Evolutionary conservation across 768 basidiomycete genomes (phyloP), one percentile per base, ranked within the genome.

Genomic region (Lanmaoa pseudosensibilis): DNA sequence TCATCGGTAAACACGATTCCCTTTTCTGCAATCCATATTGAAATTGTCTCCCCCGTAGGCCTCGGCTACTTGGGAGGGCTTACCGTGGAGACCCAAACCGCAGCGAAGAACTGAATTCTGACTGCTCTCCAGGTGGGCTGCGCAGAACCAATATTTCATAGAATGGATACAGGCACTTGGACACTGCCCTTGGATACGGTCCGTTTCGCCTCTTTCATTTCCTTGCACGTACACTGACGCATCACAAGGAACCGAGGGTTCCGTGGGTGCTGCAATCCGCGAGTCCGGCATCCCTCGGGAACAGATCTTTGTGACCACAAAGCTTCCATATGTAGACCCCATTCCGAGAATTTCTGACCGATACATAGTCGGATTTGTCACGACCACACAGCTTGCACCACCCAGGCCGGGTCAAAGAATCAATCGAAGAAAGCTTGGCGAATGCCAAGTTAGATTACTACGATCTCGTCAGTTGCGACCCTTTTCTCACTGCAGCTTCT

Each of bases 251-350:
- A 83, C 79, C 54, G 83, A 83, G 63, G 64, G 74, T 58, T 58
- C 65, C 12, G 80, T 82, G 23, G 79, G 82, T 6, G 62, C 64
- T 32, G 81, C 77, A 3, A 74, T 84, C 41, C 69, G 75, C 13
- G 78, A 73, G 19, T 79, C 77, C 25, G 74, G 73, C 1, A 68
- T 81, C n/a, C 75, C 79, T 5, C 73, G 80, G 41, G 67, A 66
- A 23, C 73, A 79, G 32, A 69, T 83, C 38, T 83, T 76, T 64
- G 60, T 83, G 12, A 80, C 80, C 33, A 83, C 82, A 18, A 84
- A 84, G 59, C 67, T 82, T 33, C 65, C 69, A 76, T 77, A 36
- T 6, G 49, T 56, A 16, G 30, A 44, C 11, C 34, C 23, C 27
- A 32, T 27, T 12, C 41, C 8, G 15, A 34, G 10, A 8, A 33